Percentiles rank a stretch among this genome's conserved stretches.
phyloP scores from a whole-genome alignment of 2,329 filamentous ascomycete species.

The Scedosporium minutisporum region DNA sequence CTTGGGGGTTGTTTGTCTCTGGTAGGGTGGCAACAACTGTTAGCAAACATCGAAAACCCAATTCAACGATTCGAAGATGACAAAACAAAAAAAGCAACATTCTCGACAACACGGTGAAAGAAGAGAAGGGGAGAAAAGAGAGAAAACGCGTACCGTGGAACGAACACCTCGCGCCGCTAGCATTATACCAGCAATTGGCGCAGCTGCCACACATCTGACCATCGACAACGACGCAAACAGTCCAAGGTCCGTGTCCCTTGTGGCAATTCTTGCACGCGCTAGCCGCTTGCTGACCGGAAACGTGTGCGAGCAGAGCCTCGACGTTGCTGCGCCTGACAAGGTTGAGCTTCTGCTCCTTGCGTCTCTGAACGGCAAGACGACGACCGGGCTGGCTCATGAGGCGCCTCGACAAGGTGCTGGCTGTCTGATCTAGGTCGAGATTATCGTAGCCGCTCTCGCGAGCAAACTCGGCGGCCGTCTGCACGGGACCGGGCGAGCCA shows the following conservation, averaged over 20 bases:
- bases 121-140: background rate
- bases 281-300: conserved; percentile 38
- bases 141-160: conserved; percentile 41
- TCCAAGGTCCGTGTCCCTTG: conserved; percentile 52
- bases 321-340: conserved; percentile 49
- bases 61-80: background rate
- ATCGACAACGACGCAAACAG: conserved; percentile 46
- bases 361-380: conserved; percentile 42
- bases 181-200: conserved; percentile 56
- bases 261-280: conserved; percentile 50
- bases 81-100: background rate
- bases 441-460: conserved; percentile 34
- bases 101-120: background rate
- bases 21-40: background rate
- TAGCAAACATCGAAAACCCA: background rate
- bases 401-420: conserved; percentile 42
- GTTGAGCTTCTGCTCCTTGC: conserved; percentile 44
- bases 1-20: conserved; percentile 36
- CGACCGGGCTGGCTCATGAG: conserved; percentile 39
- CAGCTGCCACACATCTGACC: conserved; percentile 54
- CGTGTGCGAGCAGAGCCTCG: conserved; percentile 48
- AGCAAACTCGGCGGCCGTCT: conserved; percentile 38
- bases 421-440: conserved; percentile 32
- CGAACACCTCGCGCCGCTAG: conserved; percentile 48
- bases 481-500: conserved; percentile 4